phyloP scores from a whole-genome alignment of 257 asterid genomes.

The Solanum chiquidenum region DNA sequence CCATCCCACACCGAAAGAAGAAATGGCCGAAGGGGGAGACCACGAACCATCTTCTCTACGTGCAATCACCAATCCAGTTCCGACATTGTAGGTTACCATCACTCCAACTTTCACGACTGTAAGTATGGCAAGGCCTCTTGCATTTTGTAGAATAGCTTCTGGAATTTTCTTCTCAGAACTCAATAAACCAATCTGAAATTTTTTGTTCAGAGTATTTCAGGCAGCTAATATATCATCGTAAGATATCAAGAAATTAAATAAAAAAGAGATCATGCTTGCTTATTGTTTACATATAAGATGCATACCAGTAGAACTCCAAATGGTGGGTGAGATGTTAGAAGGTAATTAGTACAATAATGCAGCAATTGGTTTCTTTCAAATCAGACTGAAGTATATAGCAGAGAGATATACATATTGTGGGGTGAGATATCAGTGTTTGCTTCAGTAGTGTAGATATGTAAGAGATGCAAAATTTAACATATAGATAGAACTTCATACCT shows the following conservation, averaged over 20 bases:
- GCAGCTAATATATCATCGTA: neutral
- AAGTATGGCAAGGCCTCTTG: slow-evolving; percentile 89
- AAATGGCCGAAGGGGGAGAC: slow-evolving; percentile 98
- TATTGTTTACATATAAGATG: neutral
- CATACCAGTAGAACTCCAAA: neutral
- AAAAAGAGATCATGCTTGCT: neutral
- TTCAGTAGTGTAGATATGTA: neutral
- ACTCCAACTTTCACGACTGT: slow-evolving; percentile 87
- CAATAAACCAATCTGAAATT: slow-evolving; percentile 59
- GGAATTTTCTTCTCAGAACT: slow-evolving; percentile 84
- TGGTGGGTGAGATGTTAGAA: neutral
- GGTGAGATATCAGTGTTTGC: neutral
- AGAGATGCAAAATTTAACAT: neutral
- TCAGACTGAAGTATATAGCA: neutral
- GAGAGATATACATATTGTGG: neutral
- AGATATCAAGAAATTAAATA: neutral
- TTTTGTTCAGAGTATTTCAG: neutral
- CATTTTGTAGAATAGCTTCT: slow-evolving; percentile 71
- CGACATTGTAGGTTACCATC: slow-evolving; percentile 86
- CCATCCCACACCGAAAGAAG: slow-evolving; percentile 95
- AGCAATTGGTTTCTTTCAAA: neutral
- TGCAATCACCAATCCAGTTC: slow-evolving; percentile 91
- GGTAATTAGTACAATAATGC: neutral
- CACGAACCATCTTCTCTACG: slow-evolving; percentile 91
- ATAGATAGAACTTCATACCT: slow-evolving; percentile 26